Percentiles rank a stretch among this genome's conserved stretches.
phyloP scores from a whole-genome alignment of 2,329 filamentous ascomycete species.

The Aspergillus spinulosporus region DNA sequence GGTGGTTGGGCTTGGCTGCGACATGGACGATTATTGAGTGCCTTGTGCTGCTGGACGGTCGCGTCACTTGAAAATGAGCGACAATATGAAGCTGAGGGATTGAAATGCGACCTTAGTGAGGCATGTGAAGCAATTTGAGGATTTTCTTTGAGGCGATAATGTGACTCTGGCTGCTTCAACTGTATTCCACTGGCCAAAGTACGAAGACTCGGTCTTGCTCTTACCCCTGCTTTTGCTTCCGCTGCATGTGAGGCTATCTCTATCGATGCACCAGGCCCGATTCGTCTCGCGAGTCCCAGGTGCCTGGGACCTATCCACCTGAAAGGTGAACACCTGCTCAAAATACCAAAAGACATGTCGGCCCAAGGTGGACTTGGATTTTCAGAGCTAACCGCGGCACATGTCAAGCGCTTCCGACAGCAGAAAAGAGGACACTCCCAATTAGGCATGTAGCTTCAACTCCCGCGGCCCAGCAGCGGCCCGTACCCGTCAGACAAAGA shows the following conservation, averaged over 20 bases:
- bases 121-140: not conserved
- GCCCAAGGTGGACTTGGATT: not conserved
- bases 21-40: no score
- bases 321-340: not conserved
- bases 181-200: not conserved
- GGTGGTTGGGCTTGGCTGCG: not conserved
- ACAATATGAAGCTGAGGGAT: no score
- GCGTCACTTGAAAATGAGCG: no score
- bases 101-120: not conserved
- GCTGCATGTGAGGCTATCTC: conserved; percentile 18
- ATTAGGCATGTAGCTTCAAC: not conserved
- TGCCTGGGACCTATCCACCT: not conserved
- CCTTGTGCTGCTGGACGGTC: not conserved
- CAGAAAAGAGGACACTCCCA: not conserved
- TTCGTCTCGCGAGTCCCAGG: not conserved
- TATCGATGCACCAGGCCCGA: conserved; percentile 6
- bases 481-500: not conserved
- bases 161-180: not conserved
- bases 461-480: not conserved
- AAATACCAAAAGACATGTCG: not conserved
- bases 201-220: no score
- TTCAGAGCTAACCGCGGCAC: conserved; percentile 4
- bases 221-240: conserved; percentile 11
- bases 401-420: not conserved
- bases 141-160: not conserved